phyloP scores from a whole-genome alignment of 306 rosid species.

The Hippophae tibetana region DNA sequence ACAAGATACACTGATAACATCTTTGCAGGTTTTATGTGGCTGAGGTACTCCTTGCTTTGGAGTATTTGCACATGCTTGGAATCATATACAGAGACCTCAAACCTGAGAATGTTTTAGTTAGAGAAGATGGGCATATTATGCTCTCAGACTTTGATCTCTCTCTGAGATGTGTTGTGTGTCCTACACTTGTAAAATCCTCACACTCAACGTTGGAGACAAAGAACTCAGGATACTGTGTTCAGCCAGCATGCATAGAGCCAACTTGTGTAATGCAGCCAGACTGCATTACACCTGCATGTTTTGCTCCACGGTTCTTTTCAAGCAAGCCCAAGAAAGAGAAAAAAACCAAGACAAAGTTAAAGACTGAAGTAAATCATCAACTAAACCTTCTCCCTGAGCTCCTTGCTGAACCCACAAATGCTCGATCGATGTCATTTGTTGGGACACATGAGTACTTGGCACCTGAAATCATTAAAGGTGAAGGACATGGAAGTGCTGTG shows the following conservation, averaged over 20 bases:
- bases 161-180: constrained; percentile 78
- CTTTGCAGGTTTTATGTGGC: constrained; percentile 88
- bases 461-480: constrained; percentile 88
- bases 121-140: constrained; percentile 99
- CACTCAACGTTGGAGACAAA: constrained; percentile 43
- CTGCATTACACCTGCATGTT: constrained; percentile 80
- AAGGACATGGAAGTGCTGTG: constrained; percentile 98
- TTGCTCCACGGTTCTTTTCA: constrained; percentile 51
- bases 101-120: constrained; percentile 88
- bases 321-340: constrained; percentile 60
- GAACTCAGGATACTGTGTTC: constrained; percentile 62
- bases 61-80: constrained; percentile 98
- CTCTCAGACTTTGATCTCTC: constrained; percentile 94
- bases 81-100: constrained; percentile 89
- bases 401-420: constrained; percentile 77
- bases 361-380: constrained; percentile 53
- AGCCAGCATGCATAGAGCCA: constrained; percentile 77
- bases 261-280: constrained; percentile 72
- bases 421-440: constrained; percentile 92
- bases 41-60: constrained; percentile 95
- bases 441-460: constrained; percentile 98
- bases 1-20: background rate
- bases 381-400: constrained; percentile 83
- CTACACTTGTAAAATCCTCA: constrained; percentile 68
- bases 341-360: constrained; percentile 34